phyloP scores from a whole-genome alignment of 805 yeast species.

The Metschnikowia amazonensis region DNA sequence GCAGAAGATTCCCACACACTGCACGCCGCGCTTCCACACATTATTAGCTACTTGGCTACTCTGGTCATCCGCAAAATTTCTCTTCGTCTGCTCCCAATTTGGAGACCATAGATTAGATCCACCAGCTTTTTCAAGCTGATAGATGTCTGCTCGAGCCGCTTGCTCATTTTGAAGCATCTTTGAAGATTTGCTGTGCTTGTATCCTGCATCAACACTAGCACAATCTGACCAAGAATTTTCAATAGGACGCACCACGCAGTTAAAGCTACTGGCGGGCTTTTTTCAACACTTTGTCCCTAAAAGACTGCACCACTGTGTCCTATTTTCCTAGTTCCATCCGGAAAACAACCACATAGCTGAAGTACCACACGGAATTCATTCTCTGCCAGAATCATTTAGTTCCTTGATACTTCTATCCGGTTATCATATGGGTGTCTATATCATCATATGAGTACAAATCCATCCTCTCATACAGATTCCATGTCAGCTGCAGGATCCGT shows the following conservation, averaged over 20 bases:
- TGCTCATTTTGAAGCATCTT: not conserved
- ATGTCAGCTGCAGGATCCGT: not conserved
- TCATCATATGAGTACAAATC: not conserved
- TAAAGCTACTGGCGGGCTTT: not conserved
- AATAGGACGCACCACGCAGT: not conserved
- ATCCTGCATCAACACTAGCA: conserved; percentile 3
- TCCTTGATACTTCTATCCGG: not conserved
- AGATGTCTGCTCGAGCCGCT: not conserved
- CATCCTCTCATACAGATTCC: not conserved
- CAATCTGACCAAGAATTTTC: conserved; percentile 2
- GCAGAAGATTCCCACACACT: conserved; percentile 2
- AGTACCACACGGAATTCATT: too few relatives aligned
- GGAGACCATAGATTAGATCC: not conserved
- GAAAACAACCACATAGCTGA: not conserved
- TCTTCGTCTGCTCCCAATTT: not conserved
- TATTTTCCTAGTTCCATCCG: not conserved
- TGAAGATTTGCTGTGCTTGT: conserved; percentile 1
- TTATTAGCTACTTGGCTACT: not conserved
- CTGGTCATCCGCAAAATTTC: not conserved
- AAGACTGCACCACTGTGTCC: not conserved
- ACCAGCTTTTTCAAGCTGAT: conserved; percentile 1
- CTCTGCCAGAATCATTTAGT: not conserved
- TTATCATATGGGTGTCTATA: not conserved
- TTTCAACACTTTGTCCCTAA: not conserved
- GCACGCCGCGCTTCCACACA: not conserved